Evolutionary conservation across 768 basidiomycete species (phyloP).

Genomic region (Pisolithus albus): DNA sequence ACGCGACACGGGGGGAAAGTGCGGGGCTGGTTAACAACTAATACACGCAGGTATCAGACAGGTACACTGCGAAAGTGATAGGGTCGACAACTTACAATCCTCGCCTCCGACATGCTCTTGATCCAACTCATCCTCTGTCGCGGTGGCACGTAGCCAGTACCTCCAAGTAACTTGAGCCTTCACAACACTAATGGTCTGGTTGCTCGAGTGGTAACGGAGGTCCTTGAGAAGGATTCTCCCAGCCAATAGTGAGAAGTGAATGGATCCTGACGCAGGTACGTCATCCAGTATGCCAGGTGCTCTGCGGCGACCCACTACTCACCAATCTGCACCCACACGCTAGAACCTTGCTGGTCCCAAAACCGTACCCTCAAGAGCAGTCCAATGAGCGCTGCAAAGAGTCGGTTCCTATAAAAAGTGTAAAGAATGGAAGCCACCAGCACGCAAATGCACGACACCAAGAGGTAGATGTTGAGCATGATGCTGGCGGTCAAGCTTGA

Average conservation of each 20-base stretch:
- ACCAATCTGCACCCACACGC: conserved; percentile 84
- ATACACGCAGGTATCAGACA: conserved; percentile 6
- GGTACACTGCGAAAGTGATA: not conserved
- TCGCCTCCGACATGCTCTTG: conserved; percentile 41
- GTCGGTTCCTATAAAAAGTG: conserved; percentile 88
- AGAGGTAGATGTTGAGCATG: conserved; percentile 56
- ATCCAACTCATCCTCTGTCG: conserved; percentile 64
- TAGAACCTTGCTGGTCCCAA: conserved; percentile 74
- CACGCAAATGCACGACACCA: conserved; percentile 57
- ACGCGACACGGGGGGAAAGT: conserved; percentile 66
- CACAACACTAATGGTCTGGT: conserved; percentile 78
- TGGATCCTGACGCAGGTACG: conserved; percentile 51
- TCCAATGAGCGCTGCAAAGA: conserved; percentile 65
- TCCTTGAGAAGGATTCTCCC: conserved; percentile 88
- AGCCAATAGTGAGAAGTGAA: conserved; percentile 83
- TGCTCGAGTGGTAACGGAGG: conserved; percentile 83
- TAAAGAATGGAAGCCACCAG: conserved; percentile 56
- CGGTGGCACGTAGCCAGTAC: conserved; percentile 84
- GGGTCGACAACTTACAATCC: conserved; percentile 38
- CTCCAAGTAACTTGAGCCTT: conserved; percentile 88
- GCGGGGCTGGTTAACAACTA: conserved; percentile 32
- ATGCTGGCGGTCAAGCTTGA: not conserved
- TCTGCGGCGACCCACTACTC: conserved; percentile 13
- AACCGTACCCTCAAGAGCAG: conserved; percentile 59
- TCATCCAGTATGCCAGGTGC: not conserved